phyloP scores from a whole-genome alignment of 2,329 filamentous ascomycete species.

The Acrocalymma vagum region DNA sequence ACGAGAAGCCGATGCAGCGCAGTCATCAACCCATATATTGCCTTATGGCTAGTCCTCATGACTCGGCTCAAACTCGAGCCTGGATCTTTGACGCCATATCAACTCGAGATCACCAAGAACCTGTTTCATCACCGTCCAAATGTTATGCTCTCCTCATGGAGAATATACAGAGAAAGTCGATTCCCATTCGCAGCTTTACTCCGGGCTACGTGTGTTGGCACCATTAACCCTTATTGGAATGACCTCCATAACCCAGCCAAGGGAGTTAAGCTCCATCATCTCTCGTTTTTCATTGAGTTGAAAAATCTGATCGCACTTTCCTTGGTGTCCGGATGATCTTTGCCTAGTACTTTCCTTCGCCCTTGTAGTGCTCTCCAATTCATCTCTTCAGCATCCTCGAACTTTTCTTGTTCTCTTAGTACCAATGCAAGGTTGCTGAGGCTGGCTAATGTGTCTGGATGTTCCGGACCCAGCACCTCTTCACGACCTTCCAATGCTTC shows the following conservation, averaged over 20 bases:
- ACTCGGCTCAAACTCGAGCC: neutral
- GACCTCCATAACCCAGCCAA: conserved; percentile 13
- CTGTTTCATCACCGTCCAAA: conserved; percentile 8
- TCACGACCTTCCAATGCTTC: conserved; percentile 11
- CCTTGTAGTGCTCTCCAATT: conserved; percentile 5
- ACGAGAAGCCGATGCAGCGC: conserved; percentile 9
- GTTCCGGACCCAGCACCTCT: conserved; percentile 7
- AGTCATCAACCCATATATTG: conserved; percentile 9
- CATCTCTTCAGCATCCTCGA: conserved; percentile 7
- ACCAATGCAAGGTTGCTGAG: conserved; percentile 11
- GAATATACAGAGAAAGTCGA: conserved; percentile 9
- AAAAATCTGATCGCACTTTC: no score
- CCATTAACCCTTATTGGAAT: conserved; percentile 4
- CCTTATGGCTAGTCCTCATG: conserved; percentile 6
- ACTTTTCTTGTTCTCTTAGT: conserved; percentile 2
- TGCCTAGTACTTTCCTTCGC: conserved; percentile 1
- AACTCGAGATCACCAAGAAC: conserved; percentile 2
- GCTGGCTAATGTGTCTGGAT: conserved; percentile 9
- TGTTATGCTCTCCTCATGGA: conserved; percentile 14
- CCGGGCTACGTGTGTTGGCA: conserved; percentile 19
- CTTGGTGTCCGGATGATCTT: no score
- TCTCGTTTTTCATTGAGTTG: no score
- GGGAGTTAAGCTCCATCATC: no score
- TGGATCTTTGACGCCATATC: conserved; percentile 7
- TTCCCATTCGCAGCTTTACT: conserved; percentile 17